These are phyloP conservation scores for Botrytis deweyae DNA, from an alignment of 2,329 filamentous ascomycete species.

Conservation along the genomic window DNA sequence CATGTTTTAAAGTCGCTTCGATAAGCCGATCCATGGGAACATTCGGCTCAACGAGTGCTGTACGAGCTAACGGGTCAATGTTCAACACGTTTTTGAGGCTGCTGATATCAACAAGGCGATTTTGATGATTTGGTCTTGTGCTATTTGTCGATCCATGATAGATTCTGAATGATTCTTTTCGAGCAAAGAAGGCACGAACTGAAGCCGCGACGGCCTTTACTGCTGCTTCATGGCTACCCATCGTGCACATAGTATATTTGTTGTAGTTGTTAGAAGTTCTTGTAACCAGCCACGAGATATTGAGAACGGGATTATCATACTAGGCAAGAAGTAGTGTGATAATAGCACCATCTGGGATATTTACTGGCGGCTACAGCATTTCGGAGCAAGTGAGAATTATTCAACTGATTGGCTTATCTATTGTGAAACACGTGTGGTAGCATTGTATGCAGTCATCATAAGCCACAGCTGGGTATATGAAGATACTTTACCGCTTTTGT, in stretches of 20 bases:
- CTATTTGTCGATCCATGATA: constrained; percentile 57
- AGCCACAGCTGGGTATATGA: too few species aligned
- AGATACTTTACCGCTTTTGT: too few species aligned
- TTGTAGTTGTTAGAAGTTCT: not conserved
- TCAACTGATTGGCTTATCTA: not conserved
- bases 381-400: rapidly evolving
- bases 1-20: constrained; percentile 52
- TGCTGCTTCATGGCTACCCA: constrained; percentile 42
- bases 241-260: not conserved
- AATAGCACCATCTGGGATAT: not conserved
- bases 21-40: constrained; percentile 66
- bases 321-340: too few species aligned
- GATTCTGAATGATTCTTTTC: constrained; percentile 46
- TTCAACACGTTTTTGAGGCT: constrained; percentile 46
- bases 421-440: too few species aligned
- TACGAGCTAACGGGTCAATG: constrained; percentile 44
- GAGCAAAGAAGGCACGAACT: constrained; percentile 39
- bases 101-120: constrained; percentile 45
- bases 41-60: constrained; percentile 61
- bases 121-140: constrained; percentile 43
- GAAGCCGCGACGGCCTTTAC: constrained; percentile 47
- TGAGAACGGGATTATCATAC: not conserved
- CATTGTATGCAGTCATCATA: too few species aligned
- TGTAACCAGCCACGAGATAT: not conserved
- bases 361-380: not conserved